Evolutionary conservation across 139 green algal genomes (phyloP).

Genomic region (Chlorella sp.): DNA sequence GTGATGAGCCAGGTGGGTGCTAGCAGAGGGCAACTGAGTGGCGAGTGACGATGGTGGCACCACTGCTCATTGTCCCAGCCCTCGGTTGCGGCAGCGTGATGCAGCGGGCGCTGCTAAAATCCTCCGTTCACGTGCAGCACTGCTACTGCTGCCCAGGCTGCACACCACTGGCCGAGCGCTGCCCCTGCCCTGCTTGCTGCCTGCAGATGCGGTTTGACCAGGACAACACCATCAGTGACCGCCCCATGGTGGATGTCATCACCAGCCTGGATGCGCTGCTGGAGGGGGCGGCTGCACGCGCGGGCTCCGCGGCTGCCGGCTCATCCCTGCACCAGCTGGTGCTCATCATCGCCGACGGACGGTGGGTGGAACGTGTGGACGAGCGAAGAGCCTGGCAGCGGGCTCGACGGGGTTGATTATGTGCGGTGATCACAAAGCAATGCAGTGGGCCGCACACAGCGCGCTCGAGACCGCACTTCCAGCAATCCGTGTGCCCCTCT

Average conservation of each 20-base stretch:
- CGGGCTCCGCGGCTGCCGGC: not conserved
- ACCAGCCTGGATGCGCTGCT: slow-evolving; percentile 75
- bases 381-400: no score
- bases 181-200: not conserved
- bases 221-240: slow-evolving; percentile 96
- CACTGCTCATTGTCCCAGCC: no score
- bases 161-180: not conserved
- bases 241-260: slow-evolving; percentile 90
- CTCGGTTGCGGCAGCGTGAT: no score
- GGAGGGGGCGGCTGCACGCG: slow-evolving; percentile 62
- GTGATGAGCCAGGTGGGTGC: slow-evolving; percentile 61
- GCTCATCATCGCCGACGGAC: slow-evolving; percentile 95
- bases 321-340: slow-evolving; percentile 90
- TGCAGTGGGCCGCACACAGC: no score
- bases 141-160: not conserved
- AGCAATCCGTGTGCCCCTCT: not conserved
- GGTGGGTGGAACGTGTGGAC: not conserved
- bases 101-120: not conserved
- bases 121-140: no score
- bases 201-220: slow-evolving; percentile 67
- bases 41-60: no score
- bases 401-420: no score
- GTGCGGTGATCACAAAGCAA: no score
- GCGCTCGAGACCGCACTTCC: no score
- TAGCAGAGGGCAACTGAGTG: not conserved